phyloP scores from a whole-genome alignment of 2,329 filamentous ascomycete genomes.

The Teratosphaeria nubilosa region DNA sequence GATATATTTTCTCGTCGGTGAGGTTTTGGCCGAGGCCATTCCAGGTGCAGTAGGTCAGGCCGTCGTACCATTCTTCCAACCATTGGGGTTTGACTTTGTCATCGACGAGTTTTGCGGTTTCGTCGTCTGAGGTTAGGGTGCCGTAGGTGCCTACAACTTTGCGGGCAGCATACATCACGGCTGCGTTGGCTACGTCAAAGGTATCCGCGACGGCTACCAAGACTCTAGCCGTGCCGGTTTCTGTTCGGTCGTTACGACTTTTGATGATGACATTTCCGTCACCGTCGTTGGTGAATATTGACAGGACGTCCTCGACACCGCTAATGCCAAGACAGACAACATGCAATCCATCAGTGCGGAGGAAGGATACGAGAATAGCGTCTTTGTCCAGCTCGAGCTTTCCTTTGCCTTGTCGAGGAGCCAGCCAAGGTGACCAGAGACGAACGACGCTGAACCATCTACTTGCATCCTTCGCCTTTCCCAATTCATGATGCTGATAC shows the following conservation, averaged over 20 bases:
- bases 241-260: conserved; percentile 58
- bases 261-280: conserved; percentile 59
- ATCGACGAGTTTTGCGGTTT: conserved; percentile 38
- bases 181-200: conserved; percentile 67
- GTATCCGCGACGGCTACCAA: conserved; percentile 61
- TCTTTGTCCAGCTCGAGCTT: conserved; percentile 64
- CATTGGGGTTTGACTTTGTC: conserved; percentile 50
- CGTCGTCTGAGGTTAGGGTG: conserved; percentile 27
- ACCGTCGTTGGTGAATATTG: conserved; percentile 55
- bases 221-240: conserved; percentile 48
- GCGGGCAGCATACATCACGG: conserved; percentile 81
- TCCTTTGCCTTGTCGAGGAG: conserved; percentile 68
- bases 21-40: conserved; percentile 79
- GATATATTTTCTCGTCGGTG: conserved; percentile 67
- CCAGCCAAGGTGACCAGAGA: conserved; percentile 74
- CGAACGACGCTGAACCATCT: conserved; percentile 78
- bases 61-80: conserved; percentile 80
- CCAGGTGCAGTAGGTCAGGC: conserved; percentile 93
- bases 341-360: conserved; percentile 60
- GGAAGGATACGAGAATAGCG: conserved; percentile 66
- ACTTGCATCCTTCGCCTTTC: conserved; percentile 52
- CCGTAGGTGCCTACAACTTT: conserved; percentile 45
- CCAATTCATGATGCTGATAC: conserved; percentile 48
- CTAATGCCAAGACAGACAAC: conserved; percentile 71
- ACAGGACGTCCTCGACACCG: conserved; percentile 59